Percentiles rank a stretch among this genome's conserved stretches.
Evolutionary conservation across 129 eudicot species (phyloP).

Genomic region (Pseudognaphalium luteoalbum): DNA sequence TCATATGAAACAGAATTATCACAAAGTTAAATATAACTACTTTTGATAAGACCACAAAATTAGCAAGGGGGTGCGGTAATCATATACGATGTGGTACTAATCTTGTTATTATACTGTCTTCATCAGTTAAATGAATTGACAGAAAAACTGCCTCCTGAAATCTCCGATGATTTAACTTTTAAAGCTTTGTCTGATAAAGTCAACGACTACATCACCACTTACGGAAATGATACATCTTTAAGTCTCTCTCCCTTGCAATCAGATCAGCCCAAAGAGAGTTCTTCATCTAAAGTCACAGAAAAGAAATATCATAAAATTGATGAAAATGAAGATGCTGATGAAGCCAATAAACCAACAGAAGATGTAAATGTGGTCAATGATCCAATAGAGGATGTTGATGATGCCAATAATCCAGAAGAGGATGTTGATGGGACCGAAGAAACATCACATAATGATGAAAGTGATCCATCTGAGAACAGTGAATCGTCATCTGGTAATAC

Average conservation of each 20-base stretch:
- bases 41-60: not conserved
- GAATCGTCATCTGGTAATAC: constrained; percentile 40
- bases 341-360: constrained; percentile 26
- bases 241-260: constrained; percentile 17
- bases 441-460: constrained; percentile 25
- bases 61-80: not conserved
- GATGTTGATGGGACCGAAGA: constrained; percentile 28
- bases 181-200: constrained; percentile 47
- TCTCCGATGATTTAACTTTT: constrained; percentile 42
- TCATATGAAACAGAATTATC: too few species aligned
- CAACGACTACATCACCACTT: constrained; percentile 35
- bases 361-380: constrained; percentile 22
- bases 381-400: constrained; percentile 22
- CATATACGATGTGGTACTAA: not conserved
- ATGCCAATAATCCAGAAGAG: constrained; percentile 24
- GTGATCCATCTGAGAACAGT: constrained; percentile 28
- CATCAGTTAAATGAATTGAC: constrained; percentile 60
- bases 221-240: constrained; percentile 38
- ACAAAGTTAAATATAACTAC: too few species aligned
- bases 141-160: constrained; percentile 53
- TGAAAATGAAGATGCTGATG: constrained; percentile 35
- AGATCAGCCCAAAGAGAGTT: constrained; percentile 23
- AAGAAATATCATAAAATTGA: constrained; percentile 31
- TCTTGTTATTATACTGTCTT: constrained; percentile 8
- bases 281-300: constrained; percentile 22